Evolutionary conservation across 768 basidiomycete genomes (phyloP).

Genomic region (Multifurca ochricompacta): DNA sequence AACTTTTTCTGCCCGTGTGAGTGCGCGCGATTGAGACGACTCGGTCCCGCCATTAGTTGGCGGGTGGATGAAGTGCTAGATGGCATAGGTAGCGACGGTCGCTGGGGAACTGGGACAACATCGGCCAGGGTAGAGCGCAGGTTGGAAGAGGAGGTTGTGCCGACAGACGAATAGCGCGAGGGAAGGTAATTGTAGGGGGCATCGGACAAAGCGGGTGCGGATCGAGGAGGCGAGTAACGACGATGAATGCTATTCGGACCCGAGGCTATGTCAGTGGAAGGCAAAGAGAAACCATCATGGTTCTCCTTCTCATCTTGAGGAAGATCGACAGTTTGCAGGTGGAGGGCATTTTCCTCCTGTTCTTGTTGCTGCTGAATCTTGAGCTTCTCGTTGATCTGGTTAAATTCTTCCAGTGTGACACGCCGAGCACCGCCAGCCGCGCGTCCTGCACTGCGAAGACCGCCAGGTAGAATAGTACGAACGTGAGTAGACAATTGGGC

Average conservation of each 20-base stretch:
- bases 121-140: constrained; percentile 16
- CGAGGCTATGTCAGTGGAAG: background rate
- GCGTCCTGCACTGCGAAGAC: constrained; percentile 31
- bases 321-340: background rate
- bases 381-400: constrained; percentile 28
- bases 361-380: constrained; percentile 15
- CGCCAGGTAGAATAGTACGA: constrained; percentile 25
- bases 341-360: constrained; percentile 22
- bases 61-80: constrained; percentile 10
- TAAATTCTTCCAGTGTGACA: constrained; percentile 31
- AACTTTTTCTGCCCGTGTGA: constrained; percentile 17
- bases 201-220: constrained; percentile 8
- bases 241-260: constrained; percentile 5
- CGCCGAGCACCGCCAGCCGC: constrained; percentile 31
- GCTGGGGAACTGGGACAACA: constrained; percentile 20
- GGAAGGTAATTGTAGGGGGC: constrained; percentile 2
- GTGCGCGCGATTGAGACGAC: constrained; percentile 20
- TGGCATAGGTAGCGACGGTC: constrained; percentile 15
- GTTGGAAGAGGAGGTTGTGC: constrained; percentile 9
- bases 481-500: constrained; percentile 20
- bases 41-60: constrained; percentile 16
- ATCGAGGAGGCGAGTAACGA: constrained; percentile 18
- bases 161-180: constrained; percentile 6
- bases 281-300: background rate
- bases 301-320: constrained; percentile 22